Percentiles rank a stretch among this genome's conserved stretches.
These are phyloP conservation scores for Rhinocladiella mackenziei DNA, from an alignment of 2,329 filamentous ascomycete genomes.

Conservation along the genomic window DNA sequence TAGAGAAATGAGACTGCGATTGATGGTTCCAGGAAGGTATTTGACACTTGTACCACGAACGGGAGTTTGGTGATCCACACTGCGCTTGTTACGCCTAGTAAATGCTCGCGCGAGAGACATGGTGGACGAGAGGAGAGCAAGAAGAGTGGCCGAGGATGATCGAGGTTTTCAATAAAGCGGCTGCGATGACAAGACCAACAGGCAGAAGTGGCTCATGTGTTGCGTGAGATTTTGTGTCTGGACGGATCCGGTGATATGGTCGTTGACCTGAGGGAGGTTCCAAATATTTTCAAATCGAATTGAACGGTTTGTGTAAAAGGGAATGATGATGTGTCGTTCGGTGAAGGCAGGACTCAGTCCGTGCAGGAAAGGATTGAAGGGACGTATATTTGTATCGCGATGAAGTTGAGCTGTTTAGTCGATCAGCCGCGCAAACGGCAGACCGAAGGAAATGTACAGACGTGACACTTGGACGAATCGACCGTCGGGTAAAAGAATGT, in stretches of 20 bases:
- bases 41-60: conserved; percentile 44
- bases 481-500: conserved; percentile 25
- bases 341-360: conserved; percentile 24
- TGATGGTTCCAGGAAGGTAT: conserved; percentile 44
- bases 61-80: conserved; percentile 44
- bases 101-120: conserved; percentile 44
- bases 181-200: conserved; percentile 4
- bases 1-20: conserved; percentile 64
- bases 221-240: conserved; percentile 1
- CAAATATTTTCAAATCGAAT: conserved; percentile 5
- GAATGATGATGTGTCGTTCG: not conserved
- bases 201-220: conserved; percentile 11
- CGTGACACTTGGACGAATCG: conserved; percentile 23
- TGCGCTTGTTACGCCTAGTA: conserved; percentile 46
- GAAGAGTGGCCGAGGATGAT: not conserved
- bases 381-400: not conserved
- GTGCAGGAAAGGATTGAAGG: conserved; percentile 11
- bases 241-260: not conserved
- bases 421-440: conserved; percentile 10
- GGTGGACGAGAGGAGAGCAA: conserved; percentile 12
- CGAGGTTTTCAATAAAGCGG: not conserved
- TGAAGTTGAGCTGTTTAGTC: conserved; percentile 7
- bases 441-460: conserved; percentile 17
- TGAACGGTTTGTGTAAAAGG: conserved; percentile 10
- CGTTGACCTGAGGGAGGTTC: not conserved